Evolutionary conservation across 2,329 filamentous ascomycete species (phyloP), one percentile per base, ranked within the genome.

Genomic region (Colletotrichum somersetense): DNA sequence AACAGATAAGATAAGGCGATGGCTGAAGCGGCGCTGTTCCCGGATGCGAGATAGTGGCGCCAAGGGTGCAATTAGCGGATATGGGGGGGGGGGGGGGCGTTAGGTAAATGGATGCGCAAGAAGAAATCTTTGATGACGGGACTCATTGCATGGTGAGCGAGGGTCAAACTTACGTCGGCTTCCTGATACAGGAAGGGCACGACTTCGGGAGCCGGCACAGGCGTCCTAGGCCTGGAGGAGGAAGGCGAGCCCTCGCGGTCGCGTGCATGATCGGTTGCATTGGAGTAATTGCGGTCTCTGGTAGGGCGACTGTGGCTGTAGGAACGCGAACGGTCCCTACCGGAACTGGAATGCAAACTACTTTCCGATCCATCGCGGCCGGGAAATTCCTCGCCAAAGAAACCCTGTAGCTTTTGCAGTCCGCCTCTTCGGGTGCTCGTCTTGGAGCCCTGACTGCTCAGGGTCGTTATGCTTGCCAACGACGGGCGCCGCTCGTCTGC

Each of bases 131-230:
- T 53, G 50, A 30, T 33, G 50, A 53, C 26, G 50, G 16, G 16
- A 30, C 5, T 33, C 14, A 20, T 18, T 53, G 50, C 3, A 23
- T 71, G 62, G 75, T 75, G 57, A 67, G 66, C 74, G 72, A 62
- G 67, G 62, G 53, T 75, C 74, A 40, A 74, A 87, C 91, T 85
- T 81, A 93, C 92, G 84, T 93, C 89, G 75, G 89, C 89, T 79
- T 96, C 94, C 82, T 98, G 96, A 80, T 96, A 98, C 74, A 97
- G 88, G 88, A 97, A 99, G n/a, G 96, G 96, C 50, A 97, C 96
- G 70, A 99, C 95, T 82, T 98, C 96, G 78, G 94, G 96, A 16
- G 93, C 94, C 53, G 93, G 93, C 63, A 95, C 87, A 16, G 95
- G 95, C n/a, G 94, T 97, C 76, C 92, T 89, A 59, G 95, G 94